Evolutionary conservation across 2,329 filamentous ascomycete species (phyloP).

Genomic region (Aspergillus sp.): DNA sequence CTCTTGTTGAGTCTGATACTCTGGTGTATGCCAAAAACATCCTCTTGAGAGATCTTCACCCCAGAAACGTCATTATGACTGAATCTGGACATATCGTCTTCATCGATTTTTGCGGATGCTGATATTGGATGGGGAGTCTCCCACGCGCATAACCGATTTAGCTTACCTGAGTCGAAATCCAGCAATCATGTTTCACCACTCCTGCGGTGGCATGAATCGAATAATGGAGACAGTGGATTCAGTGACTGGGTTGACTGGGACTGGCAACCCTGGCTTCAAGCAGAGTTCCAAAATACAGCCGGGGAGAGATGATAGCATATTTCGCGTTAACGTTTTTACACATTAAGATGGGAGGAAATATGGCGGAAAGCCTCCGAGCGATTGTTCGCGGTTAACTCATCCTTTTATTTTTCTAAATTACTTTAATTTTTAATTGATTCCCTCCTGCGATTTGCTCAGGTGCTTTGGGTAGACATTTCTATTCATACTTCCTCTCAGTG

Average conservation of each 20-base stretch:
- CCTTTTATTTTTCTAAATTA: too few relatives aligned
- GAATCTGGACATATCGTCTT: conserved; percentile 6
- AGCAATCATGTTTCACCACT: conserved; percentile 14
- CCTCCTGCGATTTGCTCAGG: too few relatives aligned
- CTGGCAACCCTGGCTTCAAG: conserved; percentile 13
- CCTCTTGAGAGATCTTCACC: conserved; percentile 7
- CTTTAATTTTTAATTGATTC: too few relatives aligned
- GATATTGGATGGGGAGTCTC: too few relatives aligned
- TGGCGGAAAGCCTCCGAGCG: too few relatives aligned
- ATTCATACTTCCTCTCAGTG: too few relatives aligned
- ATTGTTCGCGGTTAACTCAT: too few relatives aligned
- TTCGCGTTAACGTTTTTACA: too few relatives aligned
- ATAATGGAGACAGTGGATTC: conserved; percentile 3
- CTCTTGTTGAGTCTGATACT: conserved; percentile 14
- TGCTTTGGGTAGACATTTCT: too few relatives aligned
- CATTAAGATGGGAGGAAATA: too few relatives aligned
- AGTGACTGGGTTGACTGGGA: conserved; percentile 18
- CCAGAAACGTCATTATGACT: conserved; percentile 11
- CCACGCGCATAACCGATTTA: conserved; percentile 11
- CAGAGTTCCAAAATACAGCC: conserved; percentile 13
- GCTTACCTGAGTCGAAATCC: conserved; percentile 6
- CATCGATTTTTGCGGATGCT: conserved; percentile 15
- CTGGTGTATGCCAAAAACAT: conserved; percentile 9
- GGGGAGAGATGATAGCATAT: too few relatives aligned
- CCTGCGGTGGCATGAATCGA: conserved; percentile 7